A percentile compares a stretch with the other conserved stretches of the same genome.
phyloP scores from a whole-genome alignment of 495 filamentous ascomycete genomes.

The Xylaria acuta region DNA sequence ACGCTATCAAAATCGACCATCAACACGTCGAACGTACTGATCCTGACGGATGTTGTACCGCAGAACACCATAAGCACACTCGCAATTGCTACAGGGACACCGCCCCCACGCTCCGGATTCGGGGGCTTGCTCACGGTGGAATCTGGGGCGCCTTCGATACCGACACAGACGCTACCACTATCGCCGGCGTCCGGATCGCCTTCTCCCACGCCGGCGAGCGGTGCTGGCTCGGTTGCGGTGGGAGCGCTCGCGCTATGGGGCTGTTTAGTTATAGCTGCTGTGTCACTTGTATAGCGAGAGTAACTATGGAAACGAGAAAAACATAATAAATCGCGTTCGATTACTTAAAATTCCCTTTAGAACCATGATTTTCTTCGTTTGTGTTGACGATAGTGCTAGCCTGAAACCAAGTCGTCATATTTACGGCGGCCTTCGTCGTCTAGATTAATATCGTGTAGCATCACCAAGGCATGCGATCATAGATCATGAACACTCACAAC shows the following conservation, averaged over 20 bases:
- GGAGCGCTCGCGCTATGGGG: constrained; percentile 24
- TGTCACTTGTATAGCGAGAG: constrained; percentile 2
- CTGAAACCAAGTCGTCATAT: no score
- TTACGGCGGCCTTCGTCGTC: no score
- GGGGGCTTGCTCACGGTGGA: constrained; percentile 26
- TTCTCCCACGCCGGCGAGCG: constrained; percentile 7
- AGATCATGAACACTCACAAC: neutral
- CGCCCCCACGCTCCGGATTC: constrained; percentile 23
- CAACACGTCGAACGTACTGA: constrained; percentile 27
- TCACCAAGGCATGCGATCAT: neutral
- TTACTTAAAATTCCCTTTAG: neutral
- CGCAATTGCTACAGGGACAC: constrained; percentile 30
- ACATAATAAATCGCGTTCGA: neutral
- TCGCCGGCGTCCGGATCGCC: constrained; percentile 13
- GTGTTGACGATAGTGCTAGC: neutral
- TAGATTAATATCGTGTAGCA: neutral
- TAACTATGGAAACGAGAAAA: neutral
- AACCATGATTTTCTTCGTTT: neutral
- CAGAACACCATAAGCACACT: constrained; percentile 29
- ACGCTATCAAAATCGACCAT: constrained; percentile 14
- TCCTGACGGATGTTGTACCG: constrained; percentile 27
- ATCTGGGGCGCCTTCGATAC: constrained; percentile 13
- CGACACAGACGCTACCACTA: neutral
- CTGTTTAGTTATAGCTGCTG: constrained; percentile 15
- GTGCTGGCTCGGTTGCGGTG: constrained; percentile 17